Conservation (phyloP, 129 eudicot species). For the Kitagawia praeruptora region DNA sequence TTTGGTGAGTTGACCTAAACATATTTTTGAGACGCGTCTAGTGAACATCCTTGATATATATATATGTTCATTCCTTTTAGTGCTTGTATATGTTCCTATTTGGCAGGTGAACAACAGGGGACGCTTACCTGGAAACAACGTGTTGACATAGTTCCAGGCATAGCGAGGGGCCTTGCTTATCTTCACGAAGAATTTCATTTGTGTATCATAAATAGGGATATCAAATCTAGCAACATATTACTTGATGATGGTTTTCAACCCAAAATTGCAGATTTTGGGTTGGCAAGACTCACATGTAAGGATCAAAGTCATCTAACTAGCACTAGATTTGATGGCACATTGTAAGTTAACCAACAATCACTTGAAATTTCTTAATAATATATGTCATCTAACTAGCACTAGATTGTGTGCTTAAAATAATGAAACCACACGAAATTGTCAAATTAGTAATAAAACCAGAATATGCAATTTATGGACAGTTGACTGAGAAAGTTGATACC, state of each 20-base stretch:
- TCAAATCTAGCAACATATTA: not conserved
- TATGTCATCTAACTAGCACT: no score
- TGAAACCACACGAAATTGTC: not conserved
- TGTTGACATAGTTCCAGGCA: not conserved
- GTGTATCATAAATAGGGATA: not conserved
- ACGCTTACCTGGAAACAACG: not conserved
- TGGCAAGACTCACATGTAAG: not conserved
- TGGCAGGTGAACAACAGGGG: not conserved
- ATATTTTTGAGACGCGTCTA: not conserved
- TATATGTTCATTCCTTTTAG: not conserved
- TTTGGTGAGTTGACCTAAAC: not conserved
- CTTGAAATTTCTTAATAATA: no score
- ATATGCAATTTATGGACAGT: not conserved
- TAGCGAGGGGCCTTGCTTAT: not conserved
- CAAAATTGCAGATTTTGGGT: constrained; percentile 1
- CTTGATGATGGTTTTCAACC: not conserved
- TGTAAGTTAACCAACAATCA: not conserved
- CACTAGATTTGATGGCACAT: not conserved
- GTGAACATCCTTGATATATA: no score
- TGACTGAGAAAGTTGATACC: not conserved
- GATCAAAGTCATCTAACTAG: not conserved
- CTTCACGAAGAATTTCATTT: not conserved
- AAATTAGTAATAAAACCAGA: not conserved
- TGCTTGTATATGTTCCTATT: not conserved
- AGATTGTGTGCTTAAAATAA: no score